A percentile compares a stretch with the other conserved stretches of the same genome.
Evolutionary conservation across 2,329 filamentous ascomycete species (phyloP).

Genomic region (Huntiella omanensis): DNA sequence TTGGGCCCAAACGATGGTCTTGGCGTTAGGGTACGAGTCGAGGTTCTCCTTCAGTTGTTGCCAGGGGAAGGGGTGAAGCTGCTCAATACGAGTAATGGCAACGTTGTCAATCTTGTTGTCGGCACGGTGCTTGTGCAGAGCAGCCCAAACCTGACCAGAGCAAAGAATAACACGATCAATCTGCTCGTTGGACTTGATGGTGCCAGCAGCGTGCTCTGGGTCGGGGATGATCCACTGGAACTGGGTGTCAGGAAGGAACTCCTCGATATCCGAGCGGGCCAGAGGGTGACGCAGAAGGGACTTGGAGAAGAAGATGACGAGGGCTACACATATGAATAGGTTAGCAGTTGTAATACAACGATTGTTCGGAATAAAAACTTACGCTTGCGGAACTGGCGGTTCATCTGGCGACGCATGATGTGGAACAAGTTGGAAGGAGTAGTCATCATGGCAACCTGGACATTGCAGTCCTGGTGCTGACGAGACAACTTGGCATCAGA

Average conservation of each 20-base stretch:
- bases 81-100: constrained; percentile 88
- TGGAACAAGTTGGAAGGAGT: constrained; percentile 93
- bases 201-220: constrained; percentile 56
- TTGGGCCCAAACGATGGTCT: constrained; percentile 93
- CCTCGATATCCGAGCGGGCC: constrained; percentile 73
- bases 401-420: constrained; percentile 88
- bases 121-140: constrained; percentile 77
- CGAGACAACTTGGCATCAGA: constrained; percentile 74
- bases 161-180: constrained; percentile 91
- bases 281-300: constrained; percentile 85
- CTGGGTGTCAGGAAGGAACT: constrained; percentile 77
- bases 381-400: constrained; percentile 98
- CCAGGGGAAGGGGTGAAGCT: constrained; percentile 98
- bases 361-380: constrained; percentile 24
- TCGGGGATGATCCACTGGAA: constrained; percentile 96
- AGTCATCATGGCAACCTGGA: constrained; percentile 98
- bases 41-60: constrained; percentile 91
- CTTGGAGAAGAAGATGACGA: constrained; percentile 98
- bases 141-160: constrained; percentile 82
- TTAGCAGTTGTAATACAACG: background rate
- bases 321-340: constrained; percentile 31
- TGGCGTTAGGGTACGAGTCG: constrained; percentile 89
- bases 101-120: constrained; percentile 75
- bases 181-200: constrained; percentile 62
- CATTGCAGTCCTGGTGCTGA: constrained; percentile 98